A percentile compares a stretch with the other conserved stretches of the same genome.
phyloP scores from a whole-genome alignment of 1,284 basidiomycete species.

The Puccinia sorghi region DNA sequence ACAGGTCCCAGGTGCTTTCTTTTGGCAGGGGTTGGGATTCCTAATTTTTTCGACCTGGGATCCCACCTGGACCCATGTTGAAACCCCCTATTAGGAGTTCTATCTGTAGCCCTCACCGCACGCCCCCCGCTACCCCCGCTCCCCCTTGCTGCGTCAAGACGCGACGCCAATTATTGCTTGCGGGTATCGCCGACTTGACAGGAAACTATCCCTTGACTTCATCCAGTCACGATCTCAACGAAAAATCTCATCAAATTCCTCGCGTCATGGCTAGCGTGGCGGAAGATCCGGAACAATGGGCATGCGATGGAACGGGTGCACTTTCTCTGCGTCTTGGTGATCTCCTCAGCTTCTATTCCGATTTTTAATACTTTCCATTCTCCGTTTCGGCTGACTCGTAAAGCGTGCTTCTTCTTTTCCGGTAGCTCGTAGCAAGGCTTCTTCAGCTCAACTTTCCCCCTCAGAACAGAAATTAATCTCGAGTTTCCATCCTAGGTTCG shows the following conservation, averaged over 20 bases:
- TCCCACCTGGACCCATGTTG: no score
- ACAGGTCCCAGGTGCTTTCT: no score
- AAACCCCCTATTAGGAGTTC: no score
- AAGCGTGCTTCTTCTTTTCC: background rate
- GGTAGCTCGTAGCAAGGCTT: slow-evolving; percentile 25
- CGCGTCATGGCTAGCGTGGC: slow-evolving; percentile 12
- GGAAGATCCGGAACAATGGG: slow-evolving; percentile 42
- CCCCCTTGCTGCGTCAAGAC: background rate
- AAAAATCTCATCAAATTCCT: background rate
- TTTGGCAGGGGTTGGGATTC: no score
- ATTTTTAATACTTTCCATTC: background rate
- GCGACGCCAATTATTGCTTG: background rate
- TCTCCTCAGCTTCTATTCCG: background rate
- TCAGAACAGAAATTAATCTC: slow-evolving; percentile 51
- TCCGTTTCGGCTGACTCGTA: background rate
- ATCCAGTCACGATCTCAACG: background rate
- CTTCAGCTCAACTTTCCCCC: slow-evolving; percentile 11
- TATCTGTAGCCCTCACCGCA: no score
- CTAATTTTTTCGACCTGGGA: no score
- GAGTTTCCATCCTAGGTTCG: slow-evolving; percentile 56
- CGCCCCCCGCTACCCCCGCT: background rate
- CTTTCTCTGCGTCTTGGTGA: slow-evolving; percentile 43
- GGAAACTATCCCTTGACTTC: background rate
- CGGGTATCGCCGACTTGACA: no score
- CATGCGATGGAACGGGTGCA: slow-evolving; percentile 47